These are phyloP conservation scores for Cruciata laevipes DNA, from an alignment of 257 asterid genomes.

Conservation along the genomic window DNA sequence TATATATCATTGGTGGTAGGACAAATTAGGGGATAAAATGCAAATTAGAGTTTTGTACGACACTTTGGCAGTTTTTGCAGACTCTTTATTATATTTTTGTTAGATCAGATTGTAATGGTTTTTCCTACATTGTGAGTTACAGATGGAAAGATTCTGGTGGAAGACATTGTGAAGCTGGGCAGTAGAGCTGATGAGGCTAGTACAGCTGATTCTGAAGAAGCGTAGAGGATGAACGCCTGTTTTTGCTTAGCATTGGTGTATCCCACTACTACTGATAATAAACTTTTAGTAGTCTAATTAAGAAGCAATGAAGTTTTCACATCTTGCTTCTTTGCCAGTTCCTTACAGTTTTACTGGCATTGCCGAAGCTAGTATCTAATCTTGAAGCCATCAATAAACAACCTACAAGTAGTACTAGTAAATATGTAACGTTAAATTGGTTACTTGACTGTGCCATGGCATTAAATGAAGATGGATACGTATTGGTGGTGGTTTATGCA, in stretches of 20 bases:
- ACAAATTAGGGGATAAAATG: too few relatives aligned
- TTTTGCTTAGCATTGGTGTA: neutral
- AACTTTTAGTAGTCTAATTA: neutral
- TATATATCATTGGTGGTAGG: too few relatives aligned
- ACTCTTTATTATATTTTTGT: too few relatives aligned
- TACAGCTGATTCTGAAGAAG: slow-evolving; percentile 35
- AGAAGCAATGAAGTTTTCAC: neutral
- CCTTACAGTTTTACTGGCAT: neutral
- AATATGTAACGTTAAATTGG: too few relatives aligned
- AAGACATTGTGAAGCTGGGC: slow-evolving; percentile 82
- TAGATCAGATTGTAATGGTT: neutral
- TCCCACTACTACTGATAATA: neutral
- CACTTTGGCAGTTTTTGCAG: too few relatives aligned
- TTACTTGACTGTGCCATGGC: neutral
- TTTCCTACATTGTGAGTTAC: slow-evolving; percentile 15
- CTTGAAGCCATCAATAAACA: neutral
- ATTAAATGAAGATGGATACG: neutral
- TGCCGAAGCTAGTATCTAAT: neutral
- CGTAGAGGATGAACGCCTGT: slow-evolving; percentile 11
- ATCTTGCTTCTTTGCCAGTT: neutral
- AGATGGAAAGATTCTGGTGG: slow-evolving; percentile 88
- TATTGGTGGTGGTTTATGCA: neutral
- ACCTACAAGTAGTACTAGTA: neutral
- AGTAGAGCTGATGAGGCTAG: slow-evolving; percentile 43
- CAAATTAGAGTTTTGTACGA: too few relatives aligned